phyloP scores from a whole-genome alignment of 2,329 filamentous ascomycete species.

The Apiospora hydei region DNA sequence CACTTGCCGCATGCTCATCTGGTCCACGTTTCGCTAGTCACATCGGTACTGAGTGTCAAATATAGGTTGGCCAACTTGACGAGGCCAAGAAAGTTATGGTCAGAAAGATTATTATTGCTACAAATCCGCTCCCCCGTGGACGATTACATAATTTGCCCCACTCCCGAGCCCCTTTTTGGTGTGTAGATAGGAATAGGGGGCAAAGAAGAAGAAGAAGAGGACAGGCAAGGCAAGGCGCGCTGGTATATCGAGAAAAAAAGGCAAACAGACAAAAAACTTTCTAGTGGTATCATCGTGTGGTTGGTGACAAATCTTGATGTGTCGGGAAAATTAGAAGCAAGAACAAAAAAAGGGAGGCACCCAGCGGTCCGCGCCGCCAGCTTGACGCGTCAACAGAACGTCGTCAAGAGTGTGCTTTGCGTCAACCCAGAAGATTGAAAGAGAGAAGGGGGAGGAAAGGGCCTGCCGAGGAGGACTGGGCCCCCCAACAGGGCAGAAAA shows the following conservation, averaged over 20 bases:
- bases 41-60: not conserved
- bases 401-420: constrained; percentile 6
- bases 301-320: constrained; percentile 31
- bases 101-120: constrained; percentile 14
- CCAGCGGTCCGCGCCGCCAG: constrained; percentile 4
- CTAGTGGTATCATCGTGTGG: constrained; percentile 45
- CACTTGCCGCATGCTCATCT: too few species aligned
- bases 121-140: not conserved
- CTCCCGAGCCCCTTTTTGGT: not conserved
- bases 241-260: constrained; percentile 21
- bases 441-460: not conserved
- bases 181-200: constrained; percentile 7
- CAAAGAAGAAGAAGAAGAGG: not conserved
- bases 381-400: not conserved
- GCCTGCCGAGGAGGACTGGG: not conserved
- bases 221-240: constrained; percentile 8
- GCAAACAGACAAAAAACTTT: constrained; percentile 36
- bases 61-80: not conserved
- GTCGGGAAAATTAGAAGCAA: constrained; percentile 33
- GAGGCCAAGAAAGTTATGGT: not conserved
- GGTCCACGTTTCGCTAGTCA: not conserved
- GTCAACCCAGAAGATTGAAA: constrained; percentile 1
- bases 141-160: constrained; percentile 2
- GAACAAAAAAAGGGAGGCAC: not conserved
- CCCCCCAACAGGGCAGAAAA: not conserved